Evolutionary conservation across 1,284 basidiomycete genomes (phyloP), one percentile per base, ranked within the genome.

Genomic region (Trametes hirsuta): DNA sequence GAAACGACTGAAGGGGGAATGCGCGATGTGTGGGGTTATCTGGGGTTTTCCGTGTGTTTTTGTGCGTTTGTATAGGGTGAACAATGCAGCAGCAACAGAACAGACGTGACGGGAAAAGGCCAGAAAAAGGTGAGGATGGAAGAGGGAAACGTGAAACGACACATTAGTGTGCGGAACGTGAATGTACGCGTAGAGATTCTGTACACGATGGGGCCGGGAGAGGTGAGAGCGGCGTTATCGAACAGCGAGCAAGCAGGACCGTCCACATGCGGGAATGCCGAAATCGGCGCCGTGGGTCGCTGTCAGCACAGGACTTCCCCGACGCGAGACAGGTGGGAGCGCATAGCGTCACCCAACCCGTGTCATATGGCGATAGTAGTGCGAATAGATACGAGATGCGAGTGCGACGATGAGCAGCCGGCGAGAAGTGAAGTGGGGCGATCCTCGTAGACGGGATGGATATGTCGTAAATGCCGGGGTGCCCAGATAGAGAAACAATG

Each of bases 381-480:
- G 66, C 61, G 64, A 71, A 72, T 72, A 73, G 68, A 71, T 71
- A 70, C 69, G 68, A 73, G 69, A 72, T 68, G 71, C 67, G 70
- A 66, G 60, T 65, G 54, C 69, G 67, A 71, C 66, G 68, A 68
- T 65, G 60, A 66, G 64, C 65, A 62, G 49, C 68, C 62, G 61
- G 46, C 58, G 62, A 58, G 58, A 59, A 58, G 47, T 66, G 52
- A 64, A 66, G 40, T 62, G 55, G 62, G 68, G 66, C 66, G 64
- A 70, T 69, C 71, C 74, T 72, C 65, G 65, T 61, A 75, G 82
- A 85, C 84, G 78, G 83, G 82, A 84, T 84, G 83, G 80, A 85
- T 84, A 85, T 82, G 84, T 84, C 84, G 76, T 71, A 59, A 63
- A 74, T 76, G 71, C 66, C 65, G 74, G 73, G 73, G 74, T 73